Evolutionary conservation across 257 asterid genomes (phyloP), one percentile per base, ranked within the genome.

Genomic region (Orobanche coerulescens): DNA sequence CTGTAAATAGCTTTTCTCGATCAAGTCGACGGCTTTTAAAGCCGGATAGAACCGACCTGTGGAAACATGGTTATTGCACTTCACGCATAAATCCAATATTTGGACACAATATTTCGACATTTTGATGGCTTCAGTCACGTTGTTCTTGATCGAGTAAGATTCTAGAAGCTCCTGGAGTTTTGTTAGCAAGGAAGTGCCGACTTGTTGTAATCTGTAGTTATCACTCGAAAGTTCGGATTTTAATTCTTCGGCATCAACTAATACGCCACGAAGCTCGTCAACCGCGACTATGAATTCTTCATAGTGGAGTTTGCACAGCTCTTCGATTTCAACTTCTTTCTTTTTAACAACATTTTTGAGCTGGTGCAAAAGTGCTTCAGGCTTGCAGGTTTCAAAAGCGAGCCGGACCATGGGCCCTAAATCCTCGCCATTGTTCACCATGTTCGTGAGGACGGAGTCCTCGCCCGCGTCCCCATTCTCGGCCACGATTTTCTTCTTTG

Each of bases 281-380:
- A 91, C 98, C 0, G 98, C 98, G 5, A 85, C 73, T 34, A 91
- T 88, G 13, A 91, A 91, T 15, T 91, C 96, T 73, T 91, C 98
- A 1, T 91, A 91, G 20, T 91, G 98, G 59, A 91, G 86, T 82
- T 91, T 91, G 74, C 96, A 91, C 16, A 91, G 88, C 63, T 91
- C 98, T 80, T 91, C 97, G 2, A 90, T 90, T 64, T 87, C 97
- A 24, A 82, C 85, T 73, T 91, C 96, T 74, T 91, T 87, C 78
- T 82, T 90, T 51, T 76, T 85, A 16, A 85, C 96, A 0, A 84
- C 80, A 65, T 64, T 71, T 71, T 77, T 91, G 42, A 91, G 91
- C 84, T 91, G 97, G 58, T 67, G 85, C 61, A 88, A 40, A 23
- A 91, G 92, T 26, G 88, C 72, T 46, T 91, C 96, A 2, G 96